Evolutionary conservation across 495 filamentous ascomycete species (phyloP).

Genomic region (Physcia stellaris): DNA sequence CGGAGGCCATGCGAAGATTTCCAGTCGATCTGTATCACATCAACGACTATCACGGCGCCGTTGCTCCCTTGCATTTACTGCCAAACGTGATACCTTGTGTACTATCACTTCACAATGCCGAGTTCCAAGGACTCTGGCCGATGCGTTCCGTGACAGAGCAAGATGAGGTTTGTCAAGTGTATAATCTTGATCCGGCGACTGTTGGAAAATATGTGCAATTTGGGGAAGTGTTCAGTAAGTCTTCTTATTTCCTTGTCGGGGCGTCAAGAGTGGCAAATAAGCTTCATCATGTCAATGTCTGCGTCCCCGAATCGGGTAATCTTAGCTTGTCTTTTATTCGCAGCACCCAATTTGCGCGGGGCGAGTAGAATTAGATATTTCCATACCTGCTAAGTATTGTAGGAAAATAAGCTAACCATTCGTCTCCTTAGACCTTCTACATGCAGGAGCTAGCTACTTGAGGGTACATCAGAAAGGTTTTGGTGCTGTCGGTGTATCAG

Average conservation of each 20-base stretch:
- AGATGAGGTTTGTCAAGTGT: slow-evolving; percentile 57
- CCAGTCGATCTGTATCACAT: slow-evolving; percentile 65
- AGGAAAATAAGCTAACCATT: no score
- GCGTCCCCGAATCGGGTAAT: no score
- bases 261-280: no score
- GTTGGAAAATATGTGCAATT: slow-evolving; percentile 51
- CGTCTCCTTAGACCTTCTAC: no score
- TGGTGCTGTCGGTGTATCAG: slow-evolving; percentile 60
- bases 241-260: no score
- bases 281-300: no score
- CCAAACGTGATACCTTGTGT: slow-evolving; percentile 49
- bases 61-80: slow-evolving; percentile 57
- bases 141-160: slow-evolving; percentile 48
- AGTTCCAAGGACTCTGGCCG: slow-evolving; percentile 60
- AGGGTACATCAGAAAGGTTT: slow-evolving; percentile 62
- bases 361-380: no score
- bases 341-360: no score
- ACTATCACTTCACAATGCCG: slow-evolving; percentile 48
- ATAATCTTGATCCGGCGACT: slow-evolving; percentile 40
- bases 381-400: no score
- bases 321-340: no score
- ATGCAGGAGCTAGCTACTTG: slow-evolving; percentile 59
- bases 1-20: slow-evolving; percentile 39
- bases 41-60: slow-evolving; percentile 68
- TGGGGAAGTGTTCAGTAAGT: slow-evolving; percentile 56